Percentiles rank a stretch among this genome's conserved stretches.
phyloP scores from a whole-genome alignment of 1,284 basidiomycete genomes.

The Ganoderma sinense region DNA sequence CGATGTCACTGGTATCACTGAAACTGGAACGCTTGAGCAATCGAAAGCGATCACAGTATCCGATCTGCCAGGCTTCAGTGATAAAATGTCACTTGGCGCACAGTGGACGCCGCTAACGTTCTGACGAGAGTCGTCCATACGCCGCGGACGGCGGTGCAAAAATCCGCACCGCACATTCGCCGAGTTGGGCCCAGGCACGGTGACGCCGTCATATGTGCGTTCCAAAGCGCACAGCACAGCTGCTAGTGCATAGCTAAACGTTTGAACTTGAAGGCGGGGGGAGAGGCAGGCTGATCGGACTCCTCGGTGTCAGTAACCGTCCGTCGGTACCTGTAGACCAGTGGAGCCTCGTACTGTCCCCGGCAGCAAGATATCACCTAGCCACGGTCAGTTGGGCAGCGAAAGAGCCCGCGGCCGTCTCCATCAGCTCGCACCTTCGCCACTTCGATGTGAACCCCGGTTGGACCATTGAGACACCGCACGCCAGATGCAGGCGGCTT shows the following conservation, averaged over 20 bases:
- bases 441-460: neutral
- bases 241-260: neutral
- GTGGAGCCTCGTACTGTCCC: neutral
- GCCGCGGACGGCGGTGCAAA: neutral
- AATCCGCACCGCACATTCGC: neutral
- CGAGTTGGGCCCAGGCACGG: neutral
- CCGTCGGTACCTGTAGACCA: neutral
- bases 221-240: neutral
- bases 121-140: neutral
- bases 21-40: neutral
- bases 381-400: neutral
- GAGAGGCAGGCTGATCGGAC: neutral
- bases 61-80: neutral
- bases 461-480: neutral
- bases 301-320: neutral
- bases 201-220: neutral
- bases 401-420: neutral
- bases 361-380: neutral
- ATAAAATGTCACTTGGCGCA: neutral
- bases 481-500: neutral
- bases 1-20: neutral
- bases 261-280: neutral
- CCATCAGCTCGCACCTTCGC: slow-evolving; percentile 1
- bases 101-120: neutral
- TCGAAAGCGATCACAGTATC: neutral